A percentile compares a stretch with the other conserved stretches of the same genome.
These are phyloP conservation scores for Kingdonia uniflora DNA, from an alignment of 164 flowering plant species.

Conservation along the genomic window DNA sequence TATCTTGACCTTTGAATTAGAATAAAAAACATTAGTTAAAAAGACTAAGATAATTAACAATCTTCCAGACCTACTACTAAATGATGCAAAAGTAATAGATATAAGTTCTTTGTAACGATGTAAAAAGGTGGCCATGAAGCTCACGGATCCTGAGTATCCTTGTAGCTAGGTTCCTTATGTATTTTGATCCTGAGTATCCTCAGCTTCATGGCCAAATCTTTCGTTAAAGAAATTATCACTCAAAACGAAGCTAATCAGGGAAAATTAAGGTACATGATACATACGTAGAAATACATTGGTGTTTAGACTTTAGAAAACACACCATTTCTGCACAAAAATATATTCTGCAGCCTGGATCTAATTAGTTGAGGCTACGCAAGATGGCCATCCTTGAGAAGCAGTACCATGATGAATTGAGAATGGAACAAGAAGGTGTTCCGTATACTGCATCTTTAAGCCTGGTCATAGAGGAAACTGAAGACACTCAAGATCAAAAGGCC, in stretches of 20 bases:
- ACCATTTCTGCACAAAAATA: background rate
- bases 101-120: no score
- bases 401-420: constrained; percentile 61
- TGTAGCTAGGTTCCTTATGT: no score
- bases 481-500: no score
- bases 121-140: no score
- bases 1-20: no score
- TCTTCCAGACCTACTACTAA: no score
- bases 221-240: constrained; percentile 54
- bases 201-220: no score
- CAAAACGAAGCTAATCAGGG: constrained; percentile 65
- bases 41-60: no score
- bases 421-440: constrained; percentile 44
- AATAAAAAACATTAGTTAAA: no score
- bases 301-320: background rate
- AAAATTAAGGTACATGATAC: constrained; percentile 42
- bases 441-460: constrained; percentile 20
- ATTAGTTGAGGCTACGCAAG: constrained; percentile 24
- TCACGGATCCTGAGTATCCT: no score
- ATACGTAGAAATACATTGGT: background rate
- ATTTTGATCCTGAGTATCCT: no score
- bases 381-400: constrained; percentile 47
- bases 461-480: constrained; percentile 17
- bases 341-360: background rate
- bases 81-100: no score